A percentile compares a stretch with the other conserved stretches of the same genome.
Evolutionary conservation across 2,329 filamentous ascomycete genomes (phyloP).

Genomic region (Paracorniculantispora psalliotae): DNA sequence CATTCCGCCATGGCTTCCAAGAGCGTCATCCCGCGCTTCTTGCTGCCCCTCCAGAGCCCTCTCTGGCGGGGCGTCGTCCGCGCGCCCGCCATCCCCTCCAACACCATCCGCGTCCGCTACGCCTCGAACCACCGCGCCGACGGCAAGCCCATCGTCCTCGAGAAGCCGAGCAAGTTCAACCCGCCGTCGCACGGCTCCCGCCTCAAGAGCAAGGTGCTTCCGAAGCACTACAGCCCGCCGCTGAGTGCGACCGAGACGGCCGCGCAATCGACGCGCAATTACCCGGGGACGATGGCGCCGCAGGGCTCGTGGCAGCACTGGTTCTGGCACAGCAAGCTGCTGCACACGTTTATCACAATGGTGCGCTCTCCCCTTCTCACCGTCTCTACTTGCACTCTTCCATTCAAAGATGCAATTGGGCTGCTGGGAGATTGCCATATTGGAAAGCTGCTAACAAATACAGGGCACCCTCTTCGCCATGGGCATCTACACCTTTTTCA

Average conservation of each 20-base stretch:
- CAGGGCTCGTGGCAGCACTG: conserved; percentile 76
- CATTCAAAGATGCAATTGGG: too few species aligned
- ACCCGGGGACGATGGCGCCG: conserved; percentile 86
- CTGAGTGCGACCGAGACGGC: conserved; percentile 61
- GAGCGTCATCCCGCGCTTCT: conserved; percentile 59
- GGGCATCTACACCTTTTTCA: conserved; percentile 66
- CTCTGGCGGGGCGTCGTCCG: conserved; percentile 45
- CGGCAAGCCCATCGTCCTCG: conserved; percentile 61
- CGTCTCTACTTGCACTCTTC: background rate
- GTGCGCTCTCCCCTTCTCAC: conserved; percentile 43
- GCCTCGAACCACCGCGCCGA: background rate
- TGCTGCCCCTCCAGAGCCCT: conserved; percentile 57
- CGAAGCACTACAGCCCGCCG: conserved; percentile 69
- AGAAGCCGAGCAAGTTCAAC: conserved; percentile 83
- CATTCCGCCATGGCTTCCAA: conserved; percentile 40
- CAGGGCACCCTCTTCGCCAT: conserved; percentile 64
- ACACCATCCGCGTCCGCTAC: conserved; percentile 32
- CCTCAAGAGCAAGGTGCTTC: conserved; percentile 47
- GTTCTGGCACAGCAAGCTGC: conserved; percentile 70
- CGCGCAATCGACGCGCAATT: conserved; percentile 64
- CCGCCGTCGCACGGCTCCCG: conserved; percentile 83
- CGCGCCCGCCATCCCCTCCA: conserved; percentile 29
- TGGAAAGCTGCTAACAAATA: background rate
- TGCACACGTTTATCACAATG: conserved; percentile 81
- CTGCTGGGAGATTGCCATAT: too few species aligned